Base-by-base conservation (phyloP, 176 grass and related monocot genomes). In the Melocanna baccifera region DNA sequence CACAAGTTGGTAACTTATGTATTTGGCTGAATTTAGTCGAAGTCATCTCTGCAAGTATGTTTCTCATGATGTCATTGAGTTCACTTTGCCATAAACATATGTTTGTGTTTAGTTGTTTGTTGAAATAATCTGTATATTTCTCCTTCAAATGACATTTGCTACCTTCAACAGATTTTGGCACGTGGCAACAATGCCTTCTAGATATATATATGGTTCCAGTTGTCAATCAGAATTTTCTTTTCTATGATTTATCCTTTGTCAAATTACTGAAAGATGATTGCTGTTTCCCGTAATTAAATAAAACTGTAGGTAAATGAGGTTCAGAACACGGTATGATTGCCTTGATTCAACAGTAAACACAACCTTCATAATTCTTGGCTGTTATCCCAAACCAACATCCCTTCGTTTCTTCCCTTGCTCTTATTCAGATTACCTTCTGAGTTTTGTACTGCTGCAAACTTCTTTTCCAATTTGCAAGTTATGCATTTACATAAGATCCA, bases 31-130 rank as follows among this genome's bases (percentile, higher is more conserved):
- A 51, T 73, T 75, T 40, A 61, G 32, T 87, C 12, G 23, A 77
- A 2, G 0, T 79, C 62, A 75, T 87, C 66, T 57, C 40, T 89
- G 64, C 71, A 82, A 69, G 14, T 76, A n/a, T 81, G 79, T 81
- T 86, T 63, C 3, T 13, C 83, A 36, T 87, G 62, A 76, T 69
- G 22, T 61, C 50, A 80, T 75, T 4, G 19, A 78, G 3, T 25
- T 58, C 40, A 48, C 52, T 72, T 84, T 64, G 13, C 81, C 58
- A 80, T 80, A 50, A 67, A 0, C 30, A 28, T 52, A 53, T 61
- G 3, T 7, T 83, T 56, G 45, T 76, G 45, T 72, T 30, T 77
- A 42, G 48, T 13, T 23, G 37, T 62, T 48, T 62, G 25, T 3
- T 67, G 3, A 63, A 46, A 9, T 67, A 14, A 39, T 22, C 39